Evolutionary conservation across 208 protist genomes (phyloP).

Genomic region (Trypanosomatidae sp.): DNA sequence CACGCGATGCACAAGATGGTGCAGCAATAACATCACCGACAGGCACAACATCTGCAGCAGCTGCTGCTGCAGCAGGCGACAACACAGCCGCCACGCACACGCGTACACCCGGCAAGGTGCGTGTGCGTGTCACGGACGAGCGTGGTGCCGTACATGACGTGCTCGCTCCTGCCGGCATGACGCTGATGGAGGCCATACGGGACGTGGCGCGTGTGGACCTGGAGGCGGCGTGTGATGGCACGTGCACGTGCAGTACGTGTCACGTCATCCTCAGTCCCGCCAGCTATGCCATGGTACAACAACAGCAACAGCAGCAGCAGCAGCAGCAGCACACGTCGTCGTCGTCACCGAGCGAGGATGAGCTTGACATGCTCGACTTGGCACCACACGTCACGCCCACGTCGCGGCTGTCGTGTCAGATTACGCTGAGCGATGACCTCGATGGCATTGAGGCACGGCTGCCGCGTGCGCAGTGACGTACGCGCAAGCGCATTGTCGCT

Average conservation of each 20-base stretch:
- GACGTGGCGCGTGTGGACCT: constrained; percentile 88
- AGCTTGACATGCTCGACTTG: constrained; percentile 88
- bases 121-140: constrained; percentile 15
- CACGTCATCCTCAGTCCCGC: constrained; percentile 86
- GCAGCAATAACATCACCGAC: neutral
- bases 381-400: constrained; percentile 39
- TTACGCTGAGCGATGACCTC: constrained; percentile 36
- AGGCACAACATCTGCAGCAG: no score
- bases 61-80: no score
- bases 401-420: constrained; percentile 75
- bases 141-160: constrained; percentile 9
- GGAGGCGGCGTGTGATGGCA: constrained; percentile 93
- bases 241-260: constrained; percentile 94
- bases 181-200: constrained; percentile 88
- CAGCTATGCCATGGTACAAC: neutral
- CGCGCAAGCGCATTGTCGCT: neutral
- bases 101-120: constrained; percentile 19
- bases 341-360: constrained; percentile 92
- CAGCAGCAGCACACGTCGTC: neutral
- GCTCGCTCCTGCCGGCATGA: constrained; percentile 39
- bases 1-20: no score
- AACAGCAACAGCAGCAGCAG: neutral
- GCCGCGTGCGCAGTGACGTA: constrained; percentile 18
- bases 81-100: neutral
- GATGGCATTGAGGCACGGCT: constrained; percentile 21